Conservation (phyloP, 2,329 filamentous ascomycete genomes). For the Alternaria sp. region DNA sequence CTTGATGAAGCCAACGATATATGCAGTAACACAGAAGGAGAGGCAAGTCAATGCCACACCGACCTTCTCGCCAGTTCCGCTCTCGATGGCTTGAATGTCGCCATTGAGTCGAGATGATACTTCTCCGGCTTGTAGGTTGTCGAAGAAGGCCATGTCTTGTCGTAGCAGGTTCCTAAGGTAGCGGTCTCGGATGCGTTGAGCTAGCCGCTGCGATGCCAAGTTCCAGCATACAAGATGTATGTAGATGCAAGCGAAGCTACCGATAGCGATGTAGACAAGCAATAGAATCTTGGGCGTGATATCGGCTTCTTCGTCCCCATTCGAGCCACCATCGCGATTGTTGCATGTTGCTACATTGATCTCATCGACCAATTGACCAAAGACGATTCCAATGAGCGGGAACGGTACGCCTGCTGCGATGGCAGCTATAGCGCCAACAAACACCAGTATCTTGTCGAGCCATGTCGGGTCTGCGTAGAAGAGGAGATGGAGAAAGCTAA, state of each 20-base stretch:
- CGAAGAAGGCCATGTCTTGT: slow-evolving; percentile 72
- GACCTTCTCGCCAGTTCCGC: slow-evolving; percentile 75
- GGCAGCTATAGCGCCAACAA: slow-evolving; percentile 55
- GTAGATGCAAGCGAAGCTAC: slow-evolving; percentile 71
- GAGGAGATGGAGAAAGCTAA: slow-evolving; percentile 46
- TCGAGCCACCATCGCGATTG: slow-evolving; percentile 29
- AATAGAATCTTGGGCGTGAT: slow-evolving; percentile 67
- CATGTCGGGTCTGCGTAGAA: slow-evolving; percentile 50
- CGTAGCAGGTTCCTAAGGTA: slow-evolving; percentile 68
- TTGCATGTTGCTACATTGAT: slow-evolving; percentile 67
- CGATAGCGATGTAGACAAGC: slow-evolving; percentile 71
- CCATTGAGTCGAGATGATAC: slow-evolving; percentile 70
- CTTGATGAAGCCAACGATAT: slow-evolving; percentile 73
- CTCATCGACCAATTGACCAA: slow-evolving; percentile 70
- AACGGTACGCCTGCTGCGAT: slow-evolving; percentile 70
- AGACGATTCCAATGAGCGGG: slow-evolving; percentile 70
- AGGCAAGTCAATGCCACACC: slow-evolving; percentile 69
- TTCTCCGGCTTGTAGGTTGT: slow-evolving; percentile 69
- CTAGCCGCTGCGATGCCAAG: slow-evolving; percentile 69
- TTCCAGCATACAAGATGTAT: slow-evolving; percentile 71
- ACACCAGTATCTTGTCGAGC: slow-evolving; percentile 48
- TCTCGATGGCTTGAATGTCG: slow-evolving; percentile 73
- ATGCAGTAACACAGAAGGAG: slow-evolving; percentile 73
- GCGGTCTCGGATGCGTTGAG: slow-evolving; percentile 68
- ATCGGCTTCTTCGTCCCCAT: slow-evolving; percentile 49